Evolutionary conservation across 148 eudicot genomes (phyloP).

Genomic region (Persicaria tinctoria): DNA sequence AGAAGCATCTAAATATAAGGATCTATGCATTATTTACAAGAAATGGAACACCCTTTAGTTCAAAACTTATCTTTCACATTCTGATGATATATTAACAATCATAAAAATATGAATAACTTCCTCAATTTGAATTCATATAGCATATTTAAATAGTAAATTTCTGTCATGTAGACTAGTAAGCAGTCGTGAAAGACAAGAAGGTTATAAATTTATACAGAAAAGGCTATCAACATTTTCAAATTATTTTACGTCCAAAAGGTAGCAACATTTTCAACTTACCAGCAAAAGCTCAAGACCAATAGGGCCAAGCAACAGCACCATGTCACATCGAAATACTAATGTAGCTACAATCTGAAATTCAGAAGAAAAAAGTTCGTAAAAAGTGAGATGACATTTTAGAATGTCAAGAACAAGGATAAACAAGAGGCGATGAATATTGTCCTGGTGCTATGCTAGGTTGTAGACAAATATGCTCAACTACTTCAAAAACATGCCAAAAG

Average conservation of each 20-base stretch:
- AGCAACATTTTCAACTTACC: slow-evolving; percentile 41
- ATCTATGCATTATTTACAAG: not conserved
- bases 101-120: not conserved
- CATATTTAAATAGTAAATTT: not conserved
- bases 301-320: slow-evolving; percentile 72
- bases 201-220: not conserved
- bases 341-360: slow-evolving; percentile 75
- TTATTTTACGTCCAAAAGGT: not conserved
- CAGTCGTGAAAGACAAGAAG: not conserved
- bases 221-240: not conserved
- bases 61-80: not conserved
- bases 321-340: slow-evolving; percentile 81
- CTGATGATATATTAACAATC: not conserved
- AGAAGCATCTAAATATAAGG: not conserved
- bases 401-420: not conserved
- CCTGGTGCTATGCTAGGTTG: not conserved
- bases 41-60: not conserved
- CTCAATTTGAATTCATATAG: not conserved
- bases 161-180: not conserved
- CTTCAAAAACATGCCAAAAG: not conserved
- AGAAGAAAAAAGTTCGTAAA: slow-evolving; percentile 13
- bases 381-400: not conserved
- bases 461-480: not conserved
- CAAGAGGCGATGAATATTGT: no score
- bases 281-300: slow-evolving; percentile 78